Percentiles rank a stretch among this genome's conserved stretches.
Evolutionary conservation across 768 basidiomycete genomes (phyloP).

Genomic region (Amanita muscaria): DNA sequence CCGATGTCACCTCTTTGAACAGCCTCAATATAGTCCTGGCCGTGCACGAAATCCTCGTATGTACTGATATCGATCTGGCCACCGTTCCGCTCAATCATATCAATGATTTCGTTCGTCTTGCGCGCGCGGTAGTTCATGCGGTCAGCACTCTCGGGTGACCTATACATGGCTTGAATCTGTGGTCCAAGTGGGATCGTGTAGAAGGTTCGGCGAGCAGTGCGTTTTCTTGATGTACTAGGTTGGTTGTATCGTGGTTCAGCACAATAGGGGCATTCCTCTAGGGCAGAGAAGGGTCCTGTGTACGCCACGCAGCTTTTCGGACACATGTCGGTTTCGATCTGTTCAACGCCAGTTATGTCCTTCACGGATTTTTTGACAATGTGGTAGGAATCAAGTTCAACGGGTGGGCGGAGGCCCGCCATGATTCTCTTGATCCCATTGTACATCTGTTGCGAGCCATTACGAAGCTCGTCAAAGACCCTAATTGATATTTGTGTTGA

Average conservation of each 20-base stretch:
- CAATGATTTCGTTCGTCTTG: background rate
- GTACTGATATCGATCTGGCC: background rate
- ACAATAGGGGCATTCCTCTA: background rate
- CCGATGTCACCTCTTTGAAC: slow-evolving; percentile 15
- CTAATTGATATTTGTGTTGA: background rate
- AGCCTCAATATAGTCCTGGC: slow-evolving; percentile 20
- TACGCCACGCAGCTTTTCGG: slow-evolving; percentile 4
- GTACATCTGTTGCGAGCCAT: background rate
- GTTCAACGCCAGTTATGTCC: background rate
- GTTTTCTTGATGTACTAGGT: background rate
- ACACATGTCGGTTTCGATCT: slow-evolving; percentile 5
- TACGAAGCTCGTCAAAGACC: background rate
- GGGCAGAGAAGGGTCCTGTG: background rate
- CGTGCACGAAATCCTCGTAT: slow-evolving; percentile 22
- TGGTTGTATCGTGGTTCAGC: background rate
- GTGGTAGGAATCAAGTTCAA: slow-evolving; percentile 1
- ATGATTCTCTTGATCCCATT: background rate
- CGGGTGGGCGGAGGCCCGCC: background rate
- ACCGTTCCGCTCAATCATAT: too few species aligned
- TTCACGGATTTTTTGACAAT: background rate
- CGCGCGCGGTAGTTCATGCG: background rate
- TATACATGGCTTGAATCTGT: background rate
- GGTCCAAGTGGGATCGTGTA: slow-evolving; percentile 3
- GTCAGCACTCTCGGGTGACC: slow-evolving; percentile 1
- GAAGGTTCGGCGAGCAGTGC: background rate